These are phyloP conservation scores for Articulospora tetracladia DNA, from an alignment of 495 filamentous ascomycete species.

Conservation along the genomic window DNA sequence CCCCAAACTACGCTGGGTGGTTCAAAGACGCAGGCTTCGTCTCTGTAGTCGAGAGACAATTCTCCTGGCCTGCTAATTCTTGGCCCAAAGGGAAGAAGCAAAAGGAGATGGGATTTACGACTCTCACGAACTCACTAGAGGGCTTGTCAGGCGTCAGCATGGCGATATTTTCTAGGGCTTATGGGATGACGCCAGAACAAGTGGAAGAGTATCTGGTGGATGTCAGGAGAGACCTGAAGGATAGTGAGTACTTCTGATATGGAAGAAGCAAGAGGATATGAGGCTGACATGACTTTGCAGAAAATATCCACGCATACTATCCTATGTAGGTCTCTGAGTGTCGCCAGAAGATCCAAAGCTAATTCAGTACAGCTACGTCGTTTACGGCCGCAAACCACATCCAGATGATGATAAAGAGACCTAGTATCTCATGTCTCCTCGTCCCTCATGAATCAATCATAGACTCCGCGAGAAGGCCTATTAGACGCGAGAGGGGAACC, in stretches of 20 bases:
- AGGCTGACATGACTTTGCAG: constrained; percentile 1
- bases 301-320: constrained; percentile 44
- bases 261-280: background rate
- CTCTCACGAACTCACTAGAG: constrained; percentile 27
- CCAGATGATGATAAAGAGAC: background rate
- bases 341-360: background rate
- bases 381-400: constrained; percentile 18
- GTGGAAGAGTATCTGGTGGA: constrained; percentile 49
- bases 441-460: too few relatives aligned
- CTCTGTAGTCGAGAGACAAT: constrained; percentile 45
- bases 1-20: constrained; percentile 17
- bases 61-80: constrained; percentile 45
- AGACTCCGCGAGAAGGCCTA: too few relatives aligned
- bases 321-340: constrained; percentile 32
- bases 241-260: constrained; percentile 21
- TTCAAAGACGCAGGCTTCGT: constrained; percentile 56
- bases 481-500: too few relatives aligned
- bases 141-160: constrained; percentile 46
- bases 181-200: constrained; percentile 46
- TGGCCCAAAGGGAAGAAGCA: constrained; percentile 46
- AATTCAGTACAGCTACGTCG: constrained; percentile 9
- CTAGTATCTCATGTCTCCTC: too few relatives aligned
- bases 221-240: constrained; percentile 46
- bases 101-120: constrained; percentile 44
- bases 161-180: constrained; percentile 45